These are phyloP conservation scores for Cordyceps militaris DNA, from an alignment of 2,329 filamentous ascomycete genomes.

Conservation along the genomic window DNA sequence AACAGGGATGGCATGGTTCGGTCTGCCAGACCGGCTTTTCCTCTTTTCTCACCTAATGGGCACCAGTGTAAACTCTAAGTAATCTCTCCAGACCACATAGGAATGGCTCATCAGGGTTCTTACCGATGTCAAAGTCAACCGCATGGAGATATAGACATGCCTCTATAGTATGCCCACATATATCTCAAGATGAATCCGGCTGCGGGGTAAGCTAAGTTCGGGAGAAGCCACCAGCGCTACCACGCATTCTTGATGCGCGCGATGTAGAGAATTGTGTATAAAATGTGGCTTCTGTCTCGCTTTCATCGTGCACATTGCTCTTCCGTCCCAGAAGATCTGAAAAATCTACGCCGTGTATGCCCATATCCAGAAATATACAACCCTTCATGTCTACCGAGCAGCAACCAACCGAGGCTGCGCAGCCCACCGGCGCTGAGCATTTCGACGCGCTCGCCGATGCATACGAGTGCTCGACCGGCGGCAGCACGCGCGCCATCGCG, in stretches of 20 bases:
- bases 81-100: no score
- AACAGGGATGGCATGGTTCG: no score
- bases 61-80: no score
- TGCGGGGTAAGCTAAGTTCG: not conserved
- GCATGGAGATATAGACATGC: not conserved
- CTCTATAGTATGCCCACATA: not conserved
- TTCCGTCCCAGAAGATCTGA: no score
- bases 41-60: no score
- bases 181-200: not conserved
- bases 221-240: not conserved
- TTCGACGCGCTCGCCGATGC: slow-evolving; percentile 9
- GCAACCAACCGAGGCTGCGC: not conserved
- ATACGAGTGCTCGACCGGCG: slow-evolving; percentile 18
- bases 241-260: no score
- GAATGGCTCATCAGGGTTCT: no score
- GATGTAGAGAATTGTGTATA: not conserved
- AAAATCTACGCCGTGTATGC: no score
- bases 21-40: no score
- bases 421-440: not conserved
- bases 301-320: no score
- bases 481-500: slow-evolving; percentile 17
- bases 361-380: not conserved
- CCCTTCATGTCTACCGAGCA: not conserved
- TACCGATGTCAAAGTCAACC: no score
- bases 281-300: not conserved